Percentiles rank a stretch among this genome's conserved stretches.
phyloP scores from a whole-genome alignment of 495 filamentous ascomycete species.

The Xylaria bambusicola region DNA sequence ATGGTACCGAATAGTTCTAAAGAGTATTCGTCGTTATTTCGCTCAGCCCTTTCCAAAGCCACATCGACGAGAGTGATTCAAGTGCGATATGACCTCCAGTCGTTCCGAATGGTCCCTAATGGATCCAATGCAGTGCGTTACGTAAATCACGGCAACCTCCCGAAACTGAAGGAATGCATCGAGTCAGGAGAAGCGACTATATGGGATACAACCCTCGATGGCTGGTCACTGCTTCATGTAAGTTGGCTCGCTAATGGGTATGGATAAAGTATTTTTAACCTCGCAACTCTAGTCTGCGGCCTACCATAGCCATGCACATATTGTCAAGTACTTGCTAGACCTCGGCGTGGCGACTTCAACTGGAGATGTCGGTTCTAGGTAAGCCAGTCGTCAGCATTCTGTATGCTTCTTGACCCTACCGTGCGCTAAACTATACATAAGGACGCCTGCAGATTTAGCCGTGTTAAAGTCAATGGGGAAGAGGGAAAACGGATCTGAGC shows the following conservation, averaged over 20 bases:
- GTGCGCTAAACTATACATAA: background rate
- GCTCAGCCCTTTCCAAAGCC: background rate
- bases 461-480: conserved; percentile 6
- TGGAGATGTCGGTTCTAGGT: conserved; percentile 5
- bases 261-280: background rate
- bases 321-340: conserved; percentile 5
- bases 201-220: conserved; percentile 7
- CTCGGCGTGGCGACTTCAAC: conserved; percentile 2
- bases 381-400: background rate
- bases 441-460: conserved; percentile 5
- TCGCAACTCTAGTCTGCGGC: conserved; percentile 1
- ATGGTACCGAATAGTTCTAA: background rate
- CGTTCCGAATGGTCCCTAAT: conserved; percentile 9
- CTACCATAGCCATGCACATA: conserved; percentile 2
- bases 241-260: conserved; percentile 1
- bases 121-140: background rate
- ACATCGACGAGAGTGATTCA: background rate
- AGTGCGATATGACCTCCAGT: conserved; percentile 1
- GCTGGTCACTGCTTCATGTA: conserved; percentile 8
- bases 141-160: conserved; percentile 4
- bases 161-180: conserved; percentile 4
- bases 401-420: background rate
- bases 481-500: background rate
- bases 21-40: conserved; percentile 4
- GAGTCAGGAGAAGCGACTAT: conserved; percentile 12